Percentiles rank a stretch among this genome's conserved stretches.
Conservation (phyloP, 2,329 filamentous ascomycete species). For the Rachicladosporium sp. region DNA sequence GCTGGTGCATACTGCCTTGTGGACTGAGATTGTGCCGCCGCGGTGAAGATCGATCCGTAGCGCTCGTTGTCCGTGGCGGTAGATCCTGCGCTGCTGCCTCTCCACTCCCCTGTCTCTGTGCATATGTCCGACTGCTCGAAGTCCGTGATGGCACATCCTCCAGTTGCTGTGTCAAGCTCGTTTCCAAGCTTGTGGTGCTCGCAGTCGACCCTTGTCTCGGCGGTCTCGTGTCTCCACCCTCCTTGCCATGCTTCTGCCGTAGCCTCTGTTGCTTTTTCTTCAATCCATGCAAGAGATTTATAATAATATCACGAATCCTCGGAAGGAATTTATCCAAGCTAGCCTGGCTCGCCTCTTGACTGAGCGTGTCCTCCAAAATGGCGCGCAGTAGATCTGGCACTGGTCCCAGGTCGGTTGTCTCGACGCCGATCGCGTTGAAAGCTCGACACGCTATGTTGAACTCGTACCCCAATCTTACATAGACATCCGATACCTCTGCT, state of each 20-base stretch:
- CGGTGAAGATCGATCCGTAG: slow-evolving; percentile 31
- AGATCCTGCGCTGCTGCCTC: slow-evolving; percentile 31
- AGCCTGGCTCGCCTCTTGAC: slow-evolving; percentile 87
- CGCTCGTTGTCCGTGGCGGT: slow-evolving; percentile 36
- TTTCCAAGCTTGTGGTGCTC: slow-evolving; percentile 33
- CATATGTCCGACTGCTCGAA: slow-evolving; percentile 29
- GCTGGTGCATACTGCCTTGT: slow-evolving; percentile 20
- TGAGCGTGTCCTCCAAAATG: slow-evolving; percentile 90
- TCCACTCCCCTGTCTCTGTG: slow-evolving; percentile 28
- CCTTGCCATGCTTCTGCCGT: slow-evolving; percentile 41
- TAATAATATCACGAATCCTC: slow-evolving; percentile 94
- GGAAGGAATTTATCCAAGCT: slow-evolving; percentile 90
- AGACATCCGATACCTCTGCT: slow-evolving; percentile 93
- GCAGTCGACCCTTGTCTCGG: slow-evolving; percentile 34
- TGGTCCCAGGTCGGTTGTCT: slow-evolving; percentile 85
- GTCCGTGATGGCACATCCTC: slow-evolving; percentile 29
- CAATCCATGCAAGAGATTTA: slow-evolving; percentile 86
- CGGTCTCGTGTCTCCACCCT: slow-evolving; percentile 24
- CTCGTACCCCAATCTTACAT: slow-evolving; percentile 92
- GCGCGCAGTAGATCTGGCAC: slow-evolving; percentile 82
- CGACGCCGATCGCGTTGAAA: slow-evolving; percentile 92
- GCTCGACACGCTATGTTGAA: slow-evolving; percentile 98
- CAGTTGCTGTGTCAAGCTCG: slow-evolving; percentile 33
- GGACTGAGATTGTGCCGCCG: slow-evolving; percentile 27
- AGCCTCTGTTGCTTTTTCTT: slow-evolving; percentile 95